Base-by-base conservation (phyloP, 2,329 filamentous ascomycete genomes). In the Aspergillus floridensis region DNA sequence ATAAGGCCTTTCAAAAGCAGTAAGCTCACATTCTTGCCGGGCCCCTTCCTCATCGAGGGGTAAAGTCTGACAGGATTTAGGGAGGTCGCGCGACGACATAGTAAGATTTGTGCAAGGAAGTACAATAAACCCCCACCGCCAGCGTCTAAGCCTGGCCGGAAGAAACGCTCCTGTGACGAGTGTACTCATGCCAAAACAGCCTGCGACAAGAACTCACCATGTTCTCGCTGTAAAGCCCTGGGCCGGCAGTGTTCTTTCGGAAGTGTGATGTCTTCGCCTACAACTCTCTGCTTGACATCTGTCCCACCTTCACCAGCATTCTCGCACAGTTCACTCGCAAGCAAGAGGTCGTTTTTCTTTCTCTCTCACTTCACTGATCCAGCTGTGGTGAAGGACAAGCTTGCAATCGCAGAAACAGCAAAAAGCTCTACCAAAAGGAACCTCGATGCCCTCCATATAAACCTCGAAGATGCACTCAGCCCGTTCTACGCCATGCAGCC, bases 331-430 rank as follows among this genome's bases (percentile, higher is more conserved):
- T 4, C 5, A 22, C 12, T 11, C 57, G 5, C 62, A 59, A 32
- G 44, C 53, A 2, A 56, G 49, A 32, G 60, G 53, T 68, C 63
- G 6, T 72, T 72, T 21, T 68, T 64, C n/a, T 72, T 72, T 8
- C 63, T 72, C 19, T 62, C 60, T 0, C 70, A 68, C 47, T 71
- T 72, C 41, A 68, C 70, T n/a, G 68, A 67, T 50, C 70, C 70
- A 5, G 61, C 56, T 12, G 60, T 69, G 6, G 63, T 71, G 19
- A 65, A 61, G 19, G 70, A 72, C 41, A 65, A 66, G 31, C 64
- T 72, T 31, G 70, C 70, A 3, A 72, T 72, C 22, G 67, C 67
- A 21, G 69, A 71, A 12, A 72, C 70, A 10, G 70, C 70, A n/a
- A 70, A 68, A 48, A 65, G 59, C 5, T 72, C 70, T 4, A 58